A percentile compares a stretch with the other conserved stretches of the same genome.
phyloP scores from a whole-genome alignment of 2,329 filamentous ascomycete species.

The Tolypocladium guangdongense region DNA sequence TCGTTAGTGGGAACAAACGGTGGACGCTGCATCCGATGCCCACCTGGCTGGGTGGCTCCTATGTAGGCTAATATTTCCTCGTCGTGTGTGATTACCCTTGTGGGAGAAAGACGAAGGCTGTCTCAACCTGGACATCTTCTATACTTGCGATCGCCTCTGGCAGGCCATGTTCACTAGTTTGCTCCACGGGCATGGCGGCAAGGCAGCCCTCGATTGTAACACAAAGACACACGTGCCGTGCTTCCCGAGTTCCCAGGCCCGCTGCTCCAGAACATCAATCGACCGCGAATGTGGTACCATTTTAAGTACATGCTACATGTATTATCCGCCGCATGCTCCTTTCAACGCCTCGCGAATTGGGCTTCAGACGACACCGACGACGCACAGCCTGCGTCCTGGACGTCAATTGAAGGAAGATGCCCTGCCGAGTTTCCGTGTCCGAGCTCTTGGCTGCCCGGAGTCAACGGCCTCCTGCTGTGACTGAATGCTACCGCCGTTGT shows the following conservation, averaged over 20 bases:
- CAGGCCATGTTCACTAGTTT: no score
- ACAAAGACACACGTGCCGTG: no score
- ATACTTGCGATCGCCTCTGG: no score
- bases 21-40: no score
- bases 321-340: neutral
- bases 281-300: neutral
- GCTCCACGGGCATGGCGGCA: neutral
- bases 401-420: neutral
- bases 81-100: no score
- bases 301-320: neutral
- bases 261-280: no score
- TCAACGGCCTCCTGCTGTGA: neutral
- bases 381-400: neutral
- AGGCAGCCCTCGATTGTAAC: neutral
- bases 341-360: neutral
- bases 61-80: no score
- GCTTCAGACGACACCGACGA: conserved; percentile 1
- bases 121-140: no score
- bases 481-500: conserved; percentile 2
- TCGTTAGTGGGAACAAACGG: neutral
- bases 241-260: no score
- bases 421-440: neutral
- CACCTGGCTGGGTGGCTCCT: no score
- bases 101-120: no score
- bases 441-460: neutral